phyloP scores from a whole-genome alignment of 352 stramenopile species.

The Pythium graminicola region DNA sequence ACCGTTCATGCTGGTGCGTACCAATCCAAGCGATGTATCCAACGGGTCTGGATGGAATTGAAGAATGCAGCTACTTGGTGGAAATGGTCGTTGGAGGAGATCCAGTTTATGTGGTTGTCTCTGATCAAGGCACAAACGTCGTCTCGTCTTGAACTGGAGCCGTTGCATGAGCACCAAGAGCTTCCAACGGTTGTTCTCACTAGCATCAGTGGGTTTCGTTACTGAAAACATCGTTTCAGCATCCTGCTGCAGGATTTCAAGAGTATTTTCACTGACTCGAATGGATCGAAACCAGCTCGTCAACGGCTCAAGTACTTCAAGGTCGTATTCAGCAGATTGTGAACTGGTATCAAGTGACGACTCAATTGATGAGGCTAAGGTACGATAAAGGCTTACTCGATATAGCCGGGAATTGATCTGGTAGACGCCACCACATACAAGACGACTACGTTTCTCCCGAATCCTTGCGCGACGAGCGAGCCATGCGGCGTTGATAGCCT shows the following conservation, averaged over 20 bases:
- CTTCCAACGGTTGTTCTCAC: conserved; percentile 7
- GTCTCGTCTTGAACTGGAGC: conserved; percentile 6
- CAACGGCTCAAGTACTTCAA: conserved; percentile 26
- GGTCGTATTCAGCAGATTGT: not conserved
- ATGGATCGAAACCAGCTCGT: conserved; percentile 12
- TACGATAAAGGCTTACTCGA: conserved; percentile 37
- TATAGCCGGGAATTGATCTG: conserved; percentile 28
- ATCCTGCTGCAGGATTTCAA: conserved; percentile 8
- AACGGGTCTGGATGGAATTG: conserved; percentile 18
- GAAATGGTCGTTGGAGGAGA: not conserved
- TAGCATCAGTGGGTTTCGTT: not conserved
- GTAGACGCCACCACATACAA: conserved; percentile 25
- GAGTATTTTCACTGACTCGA: not conserved
- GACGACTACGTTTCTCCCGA: conserved; percentile 32
- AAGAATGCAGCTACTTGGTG: not conserved
- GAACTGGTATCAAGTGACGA: too few species aligned
- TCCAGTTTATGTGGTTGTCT: not conserved
- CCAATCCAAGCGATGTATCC: conserved; percentile 19
- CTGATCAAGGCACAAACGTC: not conserved
- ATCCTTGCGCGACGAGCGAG: conserved; percentile 38
- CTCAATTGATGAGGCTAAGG: not conserved
- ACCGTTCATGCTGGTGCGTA: too few species aligned
- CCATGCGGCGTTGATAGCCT: conserved; percentile 35
- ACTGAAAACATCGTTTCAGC: not conserved
- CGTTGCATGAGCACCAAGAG: conserved; percentile 9